Evolutionary conservation across 2,329 filamentous ascomycete species (phyloP).

Genomic region (Colletotrichum caudatum): DNA sequence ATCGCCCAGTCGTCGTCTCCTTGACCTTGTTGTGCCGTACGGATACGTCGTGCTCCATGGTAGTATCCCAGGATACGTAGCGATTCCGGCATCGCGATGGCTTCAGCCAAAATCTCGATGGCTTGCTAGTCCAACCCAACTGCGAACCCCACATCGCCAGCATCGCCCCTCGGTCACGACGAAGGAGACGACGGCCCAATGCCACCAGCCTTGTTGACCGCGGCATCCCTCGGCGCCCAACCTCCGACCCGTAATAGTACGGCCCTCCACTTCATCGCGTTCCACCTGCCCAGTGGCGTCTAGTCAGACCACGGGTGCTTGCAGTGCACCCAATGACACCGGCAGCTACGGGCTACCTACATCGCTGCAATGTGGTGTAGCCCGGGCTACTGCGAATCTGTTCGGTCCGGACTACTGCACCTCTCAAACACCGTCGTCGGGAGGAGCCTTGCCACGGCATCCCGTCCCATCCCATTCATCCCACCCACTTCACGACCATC

Average conservation of each 20-base stretch:
- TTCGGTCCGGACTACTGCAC: constrained; percentile 33
- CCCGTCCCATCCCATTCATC: constrained; percentile 28
- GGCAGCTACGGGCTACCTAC: constrained; percentile 4
- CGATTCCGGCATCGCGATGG: constrained; percentile 31
- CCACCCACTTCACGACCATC: neutral
- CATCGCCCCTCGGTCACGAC: neutral
- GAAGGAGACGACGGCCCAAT: constrained; percentile 12
- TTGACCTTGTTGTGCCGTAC: neutral
- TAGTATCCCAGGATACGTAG: constrained; percentile 8
- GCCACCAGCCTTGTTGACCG: constrained; percentile 26
- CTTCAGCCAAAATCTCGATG: constrained; percentile 18
- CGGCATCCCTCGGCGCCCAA: constrained; percentile 32
- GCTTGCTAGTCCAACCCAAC: constrained; percentile 2
- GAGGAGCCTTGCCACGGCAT: constrained; percentile 39
- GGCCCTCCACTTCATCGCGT: constrained; percentile 7
- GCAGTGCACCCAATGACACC: constrained; percentile 30
- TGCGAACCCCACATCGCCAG: constrained; percentile 4
- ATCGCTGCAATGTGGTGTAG: neutral
- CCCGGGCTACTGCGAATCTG: constrained; percentile 9
- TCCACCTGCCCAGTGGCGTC: constrained; percentile 11
- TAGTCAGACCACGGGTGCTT: constrained; percentile 32
- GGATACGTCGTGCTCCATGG: constrained; percentile 8
- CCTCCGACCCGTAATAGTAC: neutral
- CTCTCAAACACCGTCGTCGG: constrained; percentile 34
- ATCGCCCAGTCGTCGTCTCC: neutral